Evolutionary conservation across 768 basidiomycete species (phyloP).

Genomic region (Leccinellum albellum): DNA sequence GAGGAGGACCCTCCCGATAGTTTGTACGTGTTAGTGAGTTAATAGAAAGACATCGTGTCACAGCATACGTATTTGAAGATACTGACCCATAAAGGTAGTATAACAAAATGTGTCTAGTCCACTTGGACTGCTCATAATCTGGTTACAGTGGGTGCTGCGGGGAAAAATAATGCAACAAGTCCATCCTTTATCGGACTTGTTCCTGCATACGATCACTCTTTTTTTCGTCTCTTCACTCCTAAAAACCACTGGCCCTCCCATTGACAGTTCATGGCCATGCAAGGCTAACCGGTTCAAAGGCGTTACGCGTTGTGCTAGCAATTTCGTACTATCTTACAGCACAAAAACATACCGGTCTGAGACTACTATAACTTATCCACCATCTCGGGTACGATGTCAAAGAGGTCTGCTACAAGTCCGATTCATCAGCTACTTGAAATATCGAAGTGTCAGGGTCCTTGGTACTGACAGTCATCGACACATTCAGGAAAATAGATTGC

Average conservation of each 20-base stretch:
- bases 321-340: constrained; percentile 11
- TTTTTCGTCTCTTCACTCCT: not conserved
- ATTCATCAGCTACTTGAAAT: constrained; percentile 97
- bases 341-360: constrained; percentile 9
- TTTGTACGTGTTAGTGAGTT: too few relatives aligned
- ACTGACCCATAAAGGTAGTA: too few relatives aligned
- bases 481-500: not conserved
- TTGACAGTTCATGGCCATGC: too few relatives aligned
- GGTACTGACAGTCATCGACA: constrained; percentile 12
- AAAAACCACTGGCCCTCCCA: not conserved
- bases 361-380: constrained; percentile 75
- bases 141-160: too few relatives aligned
- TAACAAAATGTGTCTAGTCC: too few relatives aligned
- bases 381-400: constrained; percentile 86
- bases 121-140: too few relatives aligned
- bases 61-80: too few relatives aligned
- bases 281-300: not conserved
- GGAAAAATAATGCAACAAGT: too few relatives aligned
- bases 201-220: not conserved
- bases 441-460: constrained; percentile 98
- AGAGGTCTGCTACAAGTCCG: constrained; percentile 92
- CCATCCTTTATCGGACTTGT: too few relatives aligned
- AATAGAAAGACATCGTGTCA: too few relatives aligned
- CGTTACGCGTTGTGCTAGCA: not conserved
- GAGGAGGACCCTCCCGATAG: too few relatives aligned